These are phyloP conservation scores for Saposhnikovia divaricata DNA, from an alignment of 129 eudicot species.

Conservation along the genomic window DNA sequence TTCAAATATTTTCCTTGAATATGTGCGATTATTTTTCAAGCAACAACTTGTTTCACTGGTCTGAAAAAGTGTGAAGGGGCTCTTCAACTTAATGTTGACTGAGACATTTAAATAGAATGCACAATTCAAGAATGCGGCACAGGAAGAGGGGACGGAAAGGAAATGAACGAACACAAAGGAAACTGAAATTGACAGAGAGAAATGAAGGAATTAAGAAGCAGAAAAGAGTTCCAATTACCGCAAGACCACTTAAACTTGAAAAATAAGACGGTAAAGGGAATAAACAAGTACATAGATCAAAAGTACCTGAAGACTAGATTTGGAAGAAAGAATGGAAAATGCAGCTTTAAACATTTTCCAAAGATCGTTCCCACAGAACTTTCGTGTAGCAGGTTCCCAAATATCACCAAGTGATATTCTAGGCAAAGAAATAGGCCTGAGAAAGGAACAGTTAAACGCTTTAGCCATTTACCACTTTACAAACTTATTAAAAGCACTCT, in stretches of 20 bases:
- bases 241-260: background rate
- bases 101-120: background rate
- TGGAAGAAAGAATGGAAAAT: constrained; percentile 63
- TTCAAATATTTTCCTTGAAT: background rate
- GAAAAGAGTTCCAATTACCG: background rate
- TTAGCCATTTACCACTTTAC: background rate
- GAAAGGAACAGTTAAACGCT: background rate
- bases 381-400: constrained; percentile 88
- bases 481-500: background rate
- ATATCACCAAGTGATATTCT: constrained; percentile 89
- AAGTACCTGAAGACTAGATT: constrained; percentile 75
- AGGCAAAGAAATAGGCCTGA: constrained; percentile 74
- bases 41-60: background rate
- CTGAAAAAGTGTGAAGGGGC: too few species aligned
- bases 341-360: constrained; percentile 75
- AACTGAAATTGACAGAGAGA: background rate
- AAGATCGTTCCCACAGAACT: constrained; percentile 65
- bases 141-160: background rate
- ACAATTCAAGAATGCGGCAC: background rate
- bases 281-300: background rate
- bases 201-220: background rate
- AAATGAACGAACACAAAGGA: background rate
- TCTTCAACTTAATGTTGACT: background rate
- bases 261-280: background rate
- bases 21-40: background rate